A percentile compares a stretch with the other conserved stretches of the same genome.
phyloP scores from a whole-genome alignment of 495 filamentous ascomycete species.

The Penicillium tannophilum region DNA sequence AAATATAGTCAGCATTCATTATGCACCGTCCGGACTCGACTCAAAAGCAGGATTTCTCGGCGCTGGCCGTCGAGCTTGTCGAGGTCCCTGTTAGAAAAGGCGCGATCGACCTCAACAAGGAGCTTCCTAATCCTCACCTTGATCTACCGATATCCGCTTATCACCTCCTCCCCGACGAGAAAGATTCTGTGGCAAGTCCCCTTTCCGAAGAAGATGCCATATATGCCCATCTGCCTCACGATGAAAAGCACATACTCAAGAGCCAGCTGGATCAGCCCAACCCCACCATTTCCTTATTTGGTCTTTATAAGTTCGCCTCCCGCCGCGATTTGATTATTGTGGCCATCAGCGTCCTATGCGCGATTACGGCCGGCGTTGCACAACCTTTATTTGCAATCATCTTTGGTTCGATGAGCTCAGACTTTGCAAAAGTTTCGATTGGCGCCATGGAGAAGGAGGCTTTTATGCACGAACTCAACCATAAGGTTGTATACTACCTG shows the following conservation, averaged over 20 bases:
- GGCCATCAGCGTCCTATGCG: slow-evolving; percentile 60
- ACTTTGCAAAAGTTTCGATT: slow-evolving; percentile 66
- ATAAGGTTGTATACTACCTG: slow-evolving; percentile 82
- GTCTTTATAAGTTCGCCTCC: slow-evolving; percentile 80
- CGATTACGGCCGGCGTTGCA: slow-evolving; percentile 78
- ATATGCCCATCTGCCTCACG: slow-evolving; percentile 40
- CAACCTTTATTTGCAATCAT: slow-evolving; percentile 85
- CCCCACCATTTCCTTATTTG: slow-evolving; percentile 64
- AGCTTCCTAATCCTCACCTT: neutral
- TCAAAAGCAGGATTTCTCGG: neutral
- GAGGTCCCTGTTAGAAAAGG: neutral
- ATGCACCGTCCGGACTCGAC: neutral
- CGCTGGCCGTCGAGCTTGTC: slow-evolving; percentile 1
- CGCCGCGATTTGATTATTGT: slow-evolving; percentile 75
- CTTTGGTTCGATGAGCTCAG: slow-evolving; percentile 74
- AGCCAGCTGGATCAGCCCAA: slow-evolving; percentile 70
- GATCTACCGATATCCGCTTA: neutral
- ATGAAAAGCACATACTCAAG: slow-evolving; percentile 68
- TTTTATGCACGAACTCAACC: slow-evolving; percentile 62
- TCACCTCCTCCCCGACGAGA: neutral
- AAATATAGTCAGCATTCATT: neutral
- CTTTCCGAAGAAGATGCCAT: slow-evolving; percentile 30
- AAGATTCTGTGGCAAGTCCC: slow-evolving; percentile 1
- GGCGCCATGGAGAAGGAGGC: slow-evolving; percentile 45
- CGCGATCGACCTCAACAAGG: neutral